Percentiles rank a stretch among this genome's conserved stretches.
phyloP scores from a whole-genome alignment of 1,139 yeast species.

The Geotrichum cucujoidarum region DNA sequence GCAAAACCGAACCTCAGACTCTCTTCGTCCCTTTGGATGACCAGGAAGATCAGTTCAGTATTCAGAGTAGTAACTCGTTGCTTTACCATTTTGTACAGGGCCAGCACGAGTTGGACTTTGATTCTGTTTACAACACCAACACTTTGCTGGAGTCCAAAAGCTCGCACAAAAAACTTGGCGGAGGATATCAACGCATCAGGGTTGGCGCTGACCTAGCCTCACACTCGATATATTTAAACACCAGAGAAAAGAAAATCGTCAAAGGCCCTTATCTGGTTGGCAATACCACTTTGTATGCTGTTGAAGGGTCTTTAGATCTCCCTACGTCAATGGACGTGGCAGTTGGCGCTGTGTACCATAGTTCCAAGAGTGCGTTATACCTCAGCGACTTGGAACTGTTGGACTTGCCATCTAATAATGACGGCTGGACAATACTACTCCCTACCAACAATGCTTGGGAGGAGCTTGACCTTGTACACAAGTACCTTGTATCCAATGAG shows the following conservation, averaged over 20 bases:
- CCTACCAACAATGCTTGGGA: slow-evolving; percentile 82
- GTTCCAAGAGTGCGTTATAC: slow-evolving; percentile 49
- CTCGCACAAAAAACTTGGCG: slow-evolving; percentile 36
- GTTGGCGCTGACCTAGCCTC: slow-evolving; percentile 31
- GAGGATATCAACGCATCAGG: slow-evolving; percentile 46
- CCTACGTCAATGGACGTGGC: slow-evolving; percentile 53
- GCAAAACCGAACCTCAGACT: slow-evolving; percentile 47
- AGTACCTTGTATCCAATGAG: slow-evolving; percentile 52
- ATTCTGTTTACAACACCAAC: slow-evolving; percentile 38
- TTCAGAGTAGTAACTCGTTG: slow-evolving; percentile 36
- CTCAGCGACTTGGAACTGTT: slow-evolving; percentile 47
- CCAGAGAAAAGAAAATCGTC: slow-evolving; percentile 42
- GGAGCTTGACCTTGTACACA: slow-evolving; percentile 54
- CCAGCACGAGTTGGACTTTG: slow-evolving; percentile 37
- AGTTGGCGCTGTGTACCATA: slow-evolving; percentile 50
- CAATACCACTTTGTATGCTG: slow-evolving; percentile 56
- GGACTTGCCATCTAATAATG: slow-evolving; percentile 38
- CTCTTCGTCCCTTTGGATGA: slow-evolving; percentile 46
- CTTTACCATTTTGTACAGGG: slow-evolving; percentile 67
- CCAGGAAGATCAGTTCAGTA: slow-evolving; percentile 25
- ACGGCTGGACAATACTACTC: slow-evolving; percentile 72
- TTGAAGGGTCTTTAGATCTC: slow-evolving; percentile 53
- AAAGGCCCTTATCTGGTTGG: slow-evolving; percentile 47
- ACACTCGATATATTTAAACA: slow-evolving; percentile 43
- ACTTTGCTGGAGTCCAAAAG: slow-evolving; percentile 13